Percentiles rank a stretch among this genome's conserved stretches.
Conservation (phyloP, 306 rosid species). For the Dicorynia guianensis region DNA sequence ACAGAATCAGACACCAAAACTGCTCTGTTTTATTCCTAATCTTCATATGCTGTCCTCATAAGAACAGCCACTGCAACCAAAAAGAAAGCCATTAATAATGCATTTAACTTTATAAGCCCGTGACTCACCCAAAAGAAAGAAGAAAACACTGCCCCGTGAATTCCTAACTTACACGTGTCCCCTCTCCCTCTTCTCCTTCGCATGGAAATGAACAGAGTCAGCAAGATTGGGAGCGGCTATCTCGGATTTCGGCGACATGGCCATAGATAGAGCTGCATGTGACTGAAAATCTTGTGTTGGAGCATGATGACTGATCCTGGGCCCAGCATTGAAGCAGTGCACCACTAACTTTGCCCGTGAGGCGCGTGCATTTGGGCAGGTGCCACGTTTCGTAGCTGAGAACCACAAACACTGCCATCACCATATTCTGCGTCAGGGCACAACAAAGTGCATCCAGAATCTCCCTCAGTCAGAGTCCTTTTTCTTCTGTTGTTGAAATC, state of each 20-base stretch:
- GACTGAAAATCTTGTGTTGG: constrained; percentile 52
- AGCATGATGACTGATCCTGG: not conserved
- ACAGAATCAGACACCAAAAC: constrained; percentile 27
- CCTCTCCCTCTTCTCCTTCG: constrained; percentile 19
- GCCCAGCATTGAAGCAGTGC: constrained; percentile 6
- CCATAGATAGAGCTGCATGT: constrained; percentile 56
- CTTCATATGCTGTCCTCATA: constrained; percentile 38
- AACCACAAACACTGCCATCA: constrained; percentile 44
- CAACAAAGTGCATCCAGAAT: constrained; percentile 38
- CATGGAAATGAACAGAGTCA: not conserved
- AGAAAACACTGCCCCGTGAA: constrained; percentile 63
- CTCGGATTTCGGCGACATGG: constrained; percentile 47
- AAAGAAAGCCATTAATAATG: constrained; percentile 22
- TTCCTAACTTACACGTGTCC: constrained; percentile 53
- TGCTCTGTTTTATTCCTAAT: constrained; percentile 36
- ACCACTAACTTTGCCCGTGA: constrained; percentile 40
- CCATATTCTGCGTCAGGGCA: constrained; percentile 9
- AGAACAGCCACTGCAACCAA: constrained; percentile 22
- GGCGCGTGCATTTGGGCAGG: not conserved
- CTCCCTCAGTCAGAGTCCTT: constrained; percentile 30
- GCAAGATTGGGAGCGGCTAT: not conserved
- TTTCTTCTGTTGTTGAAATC: constrained; percentile 7
- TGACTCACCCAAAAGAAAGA: constrained; percentile 53
- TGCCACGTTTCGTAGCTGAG: constrained; percentile 47
- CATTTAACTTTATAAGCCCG: constrained; percentile 53